Base-by-base conservation (phyloP, 805 yeast genomes). In the Zygoascus ofunaensis region DNA sequence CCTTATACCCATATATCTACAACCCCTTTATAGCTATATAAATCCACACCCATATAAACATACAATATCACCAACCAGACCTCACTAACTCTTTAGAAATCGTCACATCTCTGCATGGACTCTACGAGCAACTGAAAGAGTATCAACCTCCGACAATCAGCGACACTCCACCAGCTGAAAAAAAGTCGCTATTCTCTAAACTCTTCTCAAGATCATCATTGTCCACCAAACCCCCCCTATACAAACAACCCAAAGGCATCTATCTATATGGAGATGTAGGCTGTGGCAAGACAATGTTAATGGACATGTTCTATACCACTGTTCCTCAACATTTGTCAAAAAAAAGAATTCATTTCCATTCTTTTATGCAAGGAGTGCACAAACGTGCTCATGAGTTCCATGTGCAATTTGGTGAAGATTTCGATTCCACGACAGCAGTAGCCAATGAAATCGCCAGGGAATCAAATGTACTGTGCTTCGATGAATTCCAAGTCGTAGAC, bases 181-280 rank as follows among this genome's bases (percentile, higher is more conserved):
- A 34, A 37, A 44, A 19, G 77, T 52, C 54, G 12, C 44, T 38
- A 40, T 34, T 39, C 23, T 28, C 40, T n/a, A 47, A 36, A 26
- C 28, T 45, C 3, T 46, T 46, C 21, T 39, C 45, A 12, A 7
- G 42, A 28, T 32, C 28, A 42, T 42, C 46, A 21, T 26, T 28
- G 30, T 44, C 37, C 35, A 32, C 19, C 20, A 37, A 21, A 30
- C 14, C 23, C 43, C 38, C n/a, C 26, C 7, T 12, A 8, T 80
- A 12, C 5, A 28, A 23, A 26, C 51, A 48, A n/a, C 95, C 92
- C 2, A 70, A 74, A 52, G 98, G 98, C 3, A 82, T 92, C 5
- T 92, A 92, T 57, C 70, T 92, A 24, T 92, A 85, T 63, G 98
- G 98, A 19, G 97, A 92, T 62, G 98, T 92, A 36, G 98, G 98